Base-by-base conservation (phyloP, 2,329 filamentous ascomycete genomes). In the Emergomyces africanus region DNA sequence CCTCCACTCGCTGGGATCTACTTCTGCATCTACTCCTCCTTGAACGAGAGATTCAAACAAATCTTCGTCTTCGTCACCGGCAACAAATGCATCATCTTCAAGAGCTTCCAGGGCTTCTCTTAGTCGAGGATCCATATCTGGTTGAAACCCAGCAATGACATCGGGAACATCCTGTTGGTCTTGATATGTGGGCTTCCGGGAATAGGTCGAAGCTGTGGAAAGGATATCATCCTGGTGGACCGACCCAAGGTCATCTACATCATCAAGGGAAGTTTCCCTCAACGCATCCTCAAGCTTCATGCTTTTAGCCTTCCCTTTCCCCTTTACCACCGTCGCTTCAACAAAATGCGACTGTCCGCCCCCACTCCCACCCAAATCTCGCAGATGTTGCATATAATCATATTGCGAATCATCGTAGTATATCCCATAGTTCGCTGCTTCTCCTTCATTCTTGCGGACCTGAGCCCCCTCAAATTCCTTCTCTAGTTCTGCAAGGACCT, bases 301-400 rank as follows among this genome's bases (percentile, higher is more conserved):
- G 69, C 89, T 79, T 64, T 72, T 88, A 4, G 79, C 83, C 74
- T 91, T 91, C 28, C 76, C 78, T 72, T 89, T 88, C 64, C 81
- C 82, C 57, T 82, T 81, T 23, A 46, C 15, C 8, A 39, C 15
- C 23, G n/a, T 9, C 1, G 82, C 82, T 62, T 96, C 90, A 44
- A 99, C 81, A 69, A 95, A 97, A 54, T 91, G 85, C 35, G 87
- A 83, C 59, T 90, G 54, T 15, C 39, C 86, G 35, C 88, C 88
- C 5, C 72, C 74, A 6, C 74, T 89, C 49, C 78, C 74, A 60
- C 86, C 86, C n/a, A 99, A 77, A 67, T 97, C 94, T 59, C 90
- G 87, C 80, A 99, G 78, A 74, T 99, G 94, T 74, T 99, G 94
- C 94, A 99, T 99, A 77, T 99, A 99, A 74, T 99, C 94, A 75